Percentiles rank a stretch among this genome's conserved stretches.
phyloP scores from a whole-genome alignment of 116 monocot species.

The Trichopus zeylanicus region DNA sequence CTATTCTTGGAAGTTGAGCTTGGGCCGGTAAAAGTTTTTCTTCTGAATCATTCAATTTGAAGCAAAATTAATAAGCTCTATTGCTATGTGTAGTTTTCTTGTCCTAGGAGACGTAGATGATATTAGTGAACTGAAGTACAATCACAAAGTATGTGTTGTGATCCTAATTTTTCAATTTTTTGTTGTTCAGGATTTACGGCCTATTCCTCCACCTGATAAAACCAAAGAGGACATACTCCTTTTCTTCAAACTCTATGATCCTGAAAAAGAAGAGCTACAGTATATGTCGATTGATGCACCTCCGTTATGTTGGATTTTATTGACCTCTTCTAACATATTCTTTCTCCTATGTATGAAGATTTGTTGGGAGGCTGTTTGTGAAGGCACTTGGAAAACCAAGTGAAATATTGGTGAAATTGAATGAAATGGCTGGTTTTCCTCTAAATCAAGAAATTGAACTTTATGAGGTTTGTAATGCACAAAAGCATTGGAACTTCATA shows the following conservation, averaged over 20 bases:
- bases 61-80: background rate
- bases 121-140: background rate
- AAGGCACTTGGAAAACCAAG: conserved; percentile 73
- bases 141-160: background rate
- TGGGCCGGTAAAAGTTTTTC: conserved; percentile 54
- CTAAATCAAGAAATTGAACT: conserved; percentile 85
- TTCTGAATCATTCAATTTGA: background rate
- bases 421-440: conserved; percentile 88
- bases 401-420: conserved; percentile 71
- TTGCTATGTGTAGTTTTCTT: background rate
- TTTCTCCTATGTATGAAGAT: conserved; percentile 30
- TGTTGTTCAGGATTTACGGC: conserved; percentile 46
- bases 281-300: conserved; percentile 15
- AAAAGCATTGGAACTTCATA: background rate
- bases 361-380: conserved; percentile 89
- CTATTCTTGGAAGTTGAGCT: conserved; percentile 87
- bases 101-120: background rate
- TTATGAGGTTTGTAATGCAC: conserved; percentile 63
- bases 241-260: conserved; percentile 99
- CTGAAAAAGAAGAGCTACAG: conserved; percentile 92
- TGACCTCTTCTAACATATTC: too few species aligned
- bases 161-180: background rate
- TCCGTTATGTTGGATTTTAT: background rate
- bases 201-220: conserved; percentile 73
- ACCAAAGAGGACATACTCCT: conserved; percentile 96